Base-by-base conservation (phyloP, 352 stramenopile species). In the Globisporangium nodosum region DNA sequence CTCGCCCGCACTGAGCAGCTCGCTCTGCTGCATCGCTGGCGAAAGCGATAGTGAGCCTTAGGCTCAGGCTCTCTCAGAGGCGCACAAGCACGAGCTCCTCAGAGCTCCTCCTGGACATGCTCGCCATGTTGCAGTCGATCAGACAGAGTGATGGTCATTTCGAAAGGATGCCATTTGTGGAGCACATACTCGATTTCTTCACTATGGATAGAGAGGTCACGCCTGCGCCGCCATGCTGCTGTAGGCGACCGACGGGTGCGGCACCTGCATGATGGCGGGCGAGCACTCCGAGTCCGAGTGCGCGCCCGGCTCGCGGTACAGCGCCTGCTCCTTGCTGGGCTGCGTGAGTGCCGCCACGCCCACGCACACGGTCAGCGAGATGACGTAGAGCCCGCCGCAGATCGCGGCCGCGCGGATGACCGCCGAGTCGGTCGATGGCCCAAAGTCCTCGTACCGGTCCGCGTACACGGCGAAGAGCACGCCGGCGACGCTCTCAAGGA, bases 371-470 rank as follows among this genome's bases (percentile, higher is more conserved):
- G 62, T 21, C 11, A 64, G 35, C 4, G 37, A 63, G 6, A 75
- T 47, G 0, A 76, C 3, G 60, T 78, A 86, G 13, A 86, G 53
- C 0, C 39, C 68, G 18, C 54, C 70, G 49, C 74, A 86, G 43
- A 71, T 57, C 31, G 64, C 45, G 18, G 74, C 76, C 37, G 79
- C 74, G 1, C 55, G 45, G 35, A 56, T 51, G 47, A 90, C 71
- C 6, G 65, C 62, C 4, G 15, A 31, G 56, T 90, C 71, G 0
- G 62, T 73, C 20, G 64, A 78, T 15, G 64, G 53, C 3, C 78
- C 74, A 64, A 90, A 87, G 65, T 90, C 78, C 24, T 68, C 75
- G 71, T 90, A 88, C 0, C 80, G 74, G 27, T 70, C 65, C 33
- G 74, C 62, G n/a, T 46, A 51, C 9, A 80, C 31, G 0, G 74